Evolutionary conservation across 192 early-diverging fungal genomes (phyloP), one percentile per base, ranked within the genome.

Genomic region (Coemansia guatemalensis): DNA sequence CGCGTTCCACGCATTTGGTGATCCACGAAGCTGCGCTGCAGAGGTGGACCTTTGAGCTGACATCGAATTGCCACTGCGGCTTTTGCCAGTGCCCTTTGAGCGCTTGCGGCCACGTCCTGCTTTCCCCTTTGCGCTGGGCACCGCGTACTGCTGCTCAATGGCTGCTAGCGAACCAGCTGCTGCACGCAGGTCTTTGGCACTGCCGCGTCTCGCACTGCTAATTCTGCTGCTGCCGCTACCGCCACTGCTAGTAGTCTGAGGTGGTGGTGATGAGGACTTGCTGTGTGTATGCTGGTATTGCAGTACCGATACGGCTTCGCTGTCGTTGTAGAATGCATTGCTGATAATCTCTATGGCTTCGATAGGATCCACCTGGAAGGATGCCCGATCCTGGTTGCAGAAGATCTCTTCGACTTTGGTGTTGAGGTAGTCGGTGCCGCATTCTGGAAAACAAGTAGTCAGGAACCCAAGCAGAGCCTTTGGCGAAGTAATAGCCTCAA

Each of bases 261-360:
- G 9, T 39, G 35, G 3, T 39, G 1, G 8, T 11, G 35, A 39
- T 8, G 4, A 4, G 6, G 35, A 11, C 9, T 39, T 39, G 6
- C 35, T 39, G 35, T 39, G 35, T 12, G 35, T 39, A 12, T 39
- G 64, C 41, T 32, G 58, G 52, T 71, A 71, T 55, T 71, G 56
- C 61, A 68, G 68, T 32, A 48, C 61, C 26, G 74, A 71, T 22
- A 71, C 68, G 0, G 65, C 51, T 58, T 68, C 77, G 48, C 57
- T 60, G 58, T 80, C 77, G 51, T 74, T 74, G 62, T 80, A 70
- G 2, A 71, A 47, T 17, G 77, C 64, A 48, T 71, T 74, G 68
- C 71, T 65, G 61, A 80, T 64, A 8, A 74, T 74, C 20, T 68
- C 72, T 12, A 80, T 71, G 21, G 77, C 77, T 20, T 80, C 77